These are phyloP conservation scores for Solanum aculeatissimum DNA, from an alignment of 305 asterid genomes.

Conservation along the genomic window DNA sequence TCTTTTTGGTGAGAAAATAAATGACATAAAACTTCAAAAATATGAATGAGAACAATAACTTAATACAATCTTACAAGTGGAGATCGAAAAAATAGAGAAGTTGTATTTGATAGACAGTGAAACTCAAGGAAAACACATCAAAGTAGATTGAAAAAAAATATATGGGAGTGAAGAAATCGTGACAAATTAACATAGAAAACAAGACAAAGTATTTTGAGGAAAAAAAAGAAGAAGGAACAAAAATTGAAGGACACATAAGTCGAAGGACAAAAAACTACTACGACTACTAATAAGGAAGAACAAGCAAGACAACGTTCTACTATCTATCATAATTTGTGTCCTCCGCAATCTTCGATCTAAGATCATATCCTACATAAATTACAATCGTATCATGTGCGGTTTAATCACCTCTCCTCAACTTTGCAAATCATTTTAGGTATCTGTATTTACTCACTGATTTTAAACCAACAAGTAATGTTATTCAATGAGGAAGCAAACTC, in stretches of 20 bases:
- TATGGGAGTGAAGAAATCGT: not conserved
- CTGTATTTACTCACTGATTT: not conserved
- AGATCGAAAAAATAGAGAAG: not conserved
- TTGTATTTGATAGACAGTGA: not conserved
- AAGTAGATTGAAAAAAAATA: not conserved
- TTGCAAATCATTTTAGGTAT: not conserved
- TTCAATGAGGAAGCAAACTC: not conserved
- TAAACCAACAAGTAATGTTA: not conserved
- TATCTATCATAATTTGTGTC: not conserved
- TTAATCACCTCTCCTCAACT: not conserved
- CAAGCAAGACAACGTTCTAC: not conserved
- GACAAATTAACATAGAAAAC: not conserved
- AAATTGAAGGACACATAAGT: not conserved
- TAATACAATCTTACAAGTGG: not conserved
- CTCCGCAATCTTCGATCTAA: not conserved
- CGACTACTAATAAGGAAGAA: not conserved
- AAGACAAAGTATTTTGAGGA: not conserved
- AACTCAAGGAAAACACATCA: not conserved
- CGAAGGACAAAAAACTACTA: not conserved
- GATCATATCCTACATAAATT: not conserved
- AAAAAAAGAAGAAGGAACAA: not conserved
- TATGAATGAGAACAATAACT: not conserved
- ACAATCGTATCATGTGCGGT: rapidly evolving
- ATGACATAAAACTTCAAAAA: not conserved
- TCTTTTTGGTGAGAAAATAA: not conserved